Percentiles rank a stretch among this genome's conserved stretches.
phyloP scores from a whole-genome alignment of 2,329 filamentous ascomycete genomes.

The Clonostachys byssicola region DNA sequence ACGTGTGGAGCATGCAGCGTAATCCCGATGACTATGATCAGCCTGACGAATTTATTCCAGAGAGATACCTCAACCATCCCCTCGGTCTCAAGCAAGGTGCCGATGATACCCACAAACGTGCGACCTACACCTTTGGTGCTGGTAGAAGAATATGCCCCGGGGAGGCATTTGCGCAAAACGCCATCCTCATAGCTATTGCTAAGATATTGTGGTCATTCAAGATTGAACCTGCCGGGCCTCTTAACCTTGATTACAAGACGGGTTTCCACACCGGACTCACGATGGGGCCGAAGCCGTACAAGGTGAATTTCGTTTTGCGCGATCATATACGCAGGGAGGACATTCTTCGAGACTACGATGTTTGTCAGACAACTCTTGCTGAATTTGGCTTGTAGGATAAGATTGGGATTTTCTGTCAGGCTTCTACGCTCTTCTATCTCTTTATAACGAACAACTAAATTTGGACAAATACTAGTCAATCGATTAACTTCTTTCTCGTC shows the following conservation, averaged over 20 bases:
- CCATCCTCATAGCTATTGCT: conserved; percentile 26
- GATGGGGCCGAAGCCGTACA: background rate
- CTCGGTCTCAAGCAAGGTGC: conserved; percentile 6
- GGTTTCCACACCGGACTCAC: background rate
- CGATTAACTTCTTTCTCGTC: too few relatives aligned
- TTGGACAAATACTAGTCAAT: too few relatives aligned
- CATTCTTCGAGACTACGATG: too few relatives aligned
- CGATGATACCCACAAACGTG: background rate
- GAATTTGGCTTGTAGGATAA: too few relatives aligned
- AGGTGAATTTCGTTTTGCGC: background rate
- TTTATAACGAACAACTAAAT: too few relatives aligned
- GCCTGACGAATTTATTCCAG: conserved; percentile 12
- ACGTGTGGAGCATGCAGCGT: background rate
- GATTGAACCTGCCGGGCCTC: background rate
- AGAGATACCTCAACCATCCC: conserved; percentile 12
- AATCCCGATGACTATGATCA: conserved; percentile 9
- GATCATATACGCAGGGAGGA: background rate
- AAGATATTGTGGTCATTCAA: conserved; percentile 37
- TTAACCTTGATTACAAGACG: background rate
- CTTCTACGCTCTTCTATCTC: too few relatives aligned
- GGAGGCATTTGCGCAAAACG: conserved; percentile 40
- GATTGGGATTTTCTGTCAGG: too few relatives aligned
- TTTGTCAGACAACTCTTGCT: too few relatives aligned
- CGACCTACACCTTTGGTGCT: conserved; percentile 34
- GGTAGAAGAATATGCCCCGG: conserved; percentile 42